phyloP scores from a whole-genome alignment of 306 rosid genomes.

The Prunus padus region DNA sequence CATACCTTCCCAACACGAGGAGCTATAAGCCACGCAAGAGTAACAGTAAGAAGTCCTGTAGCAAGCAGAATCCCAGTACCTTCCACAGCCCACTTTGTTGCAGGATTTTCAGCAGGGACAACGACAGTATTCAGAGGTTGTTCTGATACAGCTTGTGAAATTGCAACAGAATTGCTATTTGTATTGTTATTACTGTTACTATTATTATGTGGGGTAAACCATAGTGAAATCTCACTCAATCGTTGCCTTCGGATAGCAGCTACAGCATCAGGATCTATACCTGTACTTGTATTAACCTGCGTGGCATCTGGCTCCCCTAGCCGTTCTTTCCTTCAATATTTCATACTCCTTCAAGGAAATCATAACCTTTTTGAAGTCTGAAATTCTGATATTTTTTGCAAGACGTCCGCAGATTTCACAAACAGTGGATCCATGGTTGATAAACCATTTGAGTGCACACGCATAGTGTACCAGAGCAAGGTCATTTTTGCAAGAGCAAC shows the following conservation, averaged over 20 bases:
- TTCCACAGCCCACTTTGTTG: constrained; percentile 91
- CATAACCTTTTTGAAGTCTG: constrained; percentile 73
- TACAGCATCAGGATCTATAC: constrained; percentile 90
- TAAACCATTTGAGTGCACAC: constrained; percentile 96
- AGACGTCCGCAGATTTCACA: constrained; percentile 87
- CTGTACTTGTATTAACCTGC: constrained; percentile 40
- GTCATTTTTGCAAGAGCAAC: constrained; percentile 93
- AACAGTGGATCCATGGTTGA: constrained; percentile 86
- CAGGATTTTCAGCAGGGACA: constrained; percentile 59
- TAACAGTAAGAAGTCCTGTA: constrained; percentile 89
- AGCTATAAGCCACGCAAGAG: constrained; percentile 93
- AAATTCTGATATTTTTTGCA: constrained; percentile 70
- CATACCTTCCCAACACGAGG: constrained; percentile 95
- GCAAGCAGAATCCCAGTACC: constrained; percentile 94
- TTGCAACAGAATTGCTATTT: constrained; percentile 36
- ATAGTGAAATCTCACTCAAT: constrained; percentile 79
- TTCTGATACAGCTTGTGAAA: constrained; percentile 63
- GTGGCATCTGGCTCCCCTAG: constrained; percentile 62
- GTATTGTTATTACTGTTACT: constrained; percentile 26
- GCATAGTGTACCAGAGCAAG: constrained; percentile 91
- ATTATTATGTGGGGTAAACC: constrained; percentile 79
- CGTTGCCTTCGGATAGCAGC: constrained; percentile 94
- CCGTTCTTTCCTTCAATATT: constrained; percentile 83
- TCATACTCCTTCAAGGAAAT: constrained; percentile 79
- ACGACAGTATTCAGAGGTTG: constrained; percentile 48